Evolutionary conservation across 768 basidiomycete species (phyloP).

Genomic region (Leccinum longicurvipes): DNA sequence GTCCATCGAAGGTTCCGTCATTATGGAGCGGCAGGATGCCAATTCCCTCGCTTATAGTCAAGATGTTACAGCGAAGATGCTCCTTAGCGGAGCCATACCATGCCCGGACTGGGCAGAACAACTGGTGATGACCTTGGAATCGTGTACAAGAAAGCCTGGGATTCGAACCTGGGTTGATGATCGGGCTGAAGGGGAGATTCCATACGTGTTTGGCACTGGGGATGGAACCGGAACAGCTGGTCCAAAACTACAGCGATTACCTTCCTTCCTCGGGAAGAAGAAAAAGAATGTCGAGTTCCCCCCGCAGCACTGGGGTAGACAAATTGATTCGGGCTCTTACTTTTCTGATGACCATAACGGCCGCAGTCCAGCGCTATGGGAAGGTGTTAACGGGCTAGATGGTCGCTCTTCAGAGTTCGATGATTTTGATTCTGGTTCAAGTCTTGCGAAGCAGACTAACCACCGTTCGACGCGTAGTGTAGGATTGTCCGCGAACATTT

Average conservation of each 20-base stretch:
- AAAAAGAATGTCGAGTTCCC: constrained; percentile 55
- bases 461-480: constrained; percentile 21
- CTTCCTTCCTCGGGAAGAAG: constrained; percentile 37
- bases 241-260: constrained; percentile 33
- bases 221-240: constrained; percentile 23
- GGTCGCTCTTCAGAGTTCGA: constrained; percentile 31
- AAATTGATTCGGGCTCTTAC: constrained; percentile 51
- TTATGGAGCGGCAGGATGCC: constrained; percentile 92
- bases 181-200: constrained; percentile 33
- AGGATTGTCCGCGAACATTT: constrained; percentile 5
- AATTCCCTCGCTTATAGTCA: constrained; percentile 78
- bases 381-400: constrained; percentile 25
- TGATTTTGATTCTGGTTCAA: constrained; percentile 47
- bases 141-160: constrained; percentile 68
- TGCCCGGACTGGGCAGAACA: constrained; percentile 77
- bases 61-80: constrained; percentile 70
- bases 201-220: constrained; percentile 52
- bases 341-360: constrained; percentile 37
- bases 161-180: constrained; percentile 66
- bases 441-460: constrained; percentile 27
- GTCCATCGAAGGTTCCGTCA: constrained; percentile 84
- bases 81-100: constrained; percentile 74
- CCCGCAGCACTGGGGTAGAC: constrained; percentile 58
- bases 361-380: constrained; percentile 23
- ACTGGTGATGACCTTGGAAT: constrained; percentile 71